Evolutionary conservation across 352 stramenopile species (phyloP), one percentile per base, ranked within the genome.

Genomic region (Phytophthora pisi): DNA sequence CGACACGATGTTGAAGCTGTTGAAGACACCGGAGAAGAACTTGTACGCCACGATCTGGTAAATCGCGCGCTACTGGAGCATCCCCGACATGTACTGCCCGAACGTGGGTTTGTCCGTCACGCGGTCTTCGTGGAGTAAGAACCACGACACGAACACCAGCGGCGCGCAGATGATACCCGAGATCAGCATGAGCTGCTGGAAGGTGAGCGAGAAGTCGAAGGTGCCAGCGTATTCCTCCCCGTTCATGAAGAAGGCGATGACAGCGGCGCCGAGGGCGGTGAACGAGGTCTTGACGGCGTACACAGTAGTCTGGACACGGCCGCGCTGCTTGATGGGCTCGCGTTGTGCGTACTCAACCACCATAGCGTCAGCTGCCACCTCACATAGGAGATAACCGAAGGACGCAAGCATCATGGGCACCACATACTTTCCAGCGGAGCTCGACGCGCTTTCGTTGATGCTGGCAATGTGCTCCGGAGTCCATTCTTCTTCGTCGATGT

Each of bases 31-130:
- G 3, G 74, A 81, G 57, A 88, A 84, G 61, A 90, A 89, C 57
- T 84, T 83, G 72, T 89, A 90, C 10, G 71, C 68, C 36, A 82
- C 77, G 24, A 73, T 69, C 64, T 89, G 79, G 63, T 86, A 86
- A 24, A 90, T 77, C 0, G 77, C 74, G 8, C 80, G 75, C 61
- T 80, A 68, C 52, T 88, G 77, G 7, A 90, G 55, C 30, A 87
- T 4, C 0, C 46, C 30, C 5, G 45, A 47, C 36, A 82, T 74
- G 64, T 83, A 88, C 15, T 54, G 56, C 0, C 38, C 23, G 20
- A 78, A 72, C 11, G 57, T 60, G 28, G 26, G 55, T 18, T 61
- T 67, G n/a, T 72, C 45, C 15, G 40, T 43, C 13, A 74, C 63
- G 10, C 54, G 59, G 11, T 83, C 72, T 23, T 81, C 74, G 6